Base-by-base conservation (phyloP, 805 yeast genomes). In the Metschnikowia shivogae region DNA sequence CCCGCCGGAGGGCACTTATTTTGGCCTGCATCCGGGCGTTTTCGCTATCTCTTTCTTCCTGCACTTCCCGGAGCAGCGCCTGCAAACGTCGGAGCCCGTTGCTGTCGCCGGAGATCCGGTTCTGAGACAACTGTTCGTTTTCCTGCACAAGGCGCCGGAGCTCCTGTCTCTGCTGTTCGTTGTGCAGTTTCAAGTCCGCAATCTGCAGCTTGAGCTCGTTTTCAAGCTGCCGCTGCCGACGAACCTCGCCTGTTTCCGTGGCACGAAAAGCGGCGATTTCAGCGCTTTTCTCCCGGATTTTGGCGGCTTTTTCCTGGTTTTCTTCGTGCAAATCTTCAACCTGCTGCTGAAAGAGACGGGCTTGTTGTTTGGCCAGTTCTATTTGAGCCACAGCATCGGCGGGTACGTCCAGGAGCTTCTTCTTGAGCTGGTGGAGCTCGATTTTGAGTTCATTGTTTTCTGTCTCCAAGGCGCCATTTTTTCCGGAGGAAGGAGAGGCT, bases 1-100 rank as follows among this genome's bases (percentile, higher is more conserved):
- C 62, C 30, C 44, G 46, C 19, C 45, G 44, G 22, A 57, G 47
- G 1, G 50, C 30, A 12, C 52, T 52, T 19, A 65, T 38, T 31
- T 49, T 59, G 24, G 45, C 41, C 26, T 50, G 47, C 28, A 61
- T 47, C 17, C 53, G 47, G 27, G 33, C 43, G 1, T 49, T 19
- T n/a, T 56, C 56, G 6, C 37, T 40, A 1, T 41, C 33, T 32
- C 36, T 39, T 11, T 45, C 50, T 8, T 48, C 55, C 3, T 31
- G 28, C 2, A 37, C 40, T 34, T 41, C 45, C 12, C 41, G 20
- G 19, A 36, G 34, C 8, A 38, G 44, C 12, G 49, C 35, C 34
- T 47, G 43, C 31, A 41, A 41, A 8, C 42, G 48, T 3, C 36
- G 44, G 22, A 42, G 30, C 29, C 48, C 57, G 24, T 35, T 39